Percentiles rank a stretch among this genome's conserved stretches.
phyloP scores from a whole-genome alignment of 345 rosid species.

The Durio zibethinus region DNA sequence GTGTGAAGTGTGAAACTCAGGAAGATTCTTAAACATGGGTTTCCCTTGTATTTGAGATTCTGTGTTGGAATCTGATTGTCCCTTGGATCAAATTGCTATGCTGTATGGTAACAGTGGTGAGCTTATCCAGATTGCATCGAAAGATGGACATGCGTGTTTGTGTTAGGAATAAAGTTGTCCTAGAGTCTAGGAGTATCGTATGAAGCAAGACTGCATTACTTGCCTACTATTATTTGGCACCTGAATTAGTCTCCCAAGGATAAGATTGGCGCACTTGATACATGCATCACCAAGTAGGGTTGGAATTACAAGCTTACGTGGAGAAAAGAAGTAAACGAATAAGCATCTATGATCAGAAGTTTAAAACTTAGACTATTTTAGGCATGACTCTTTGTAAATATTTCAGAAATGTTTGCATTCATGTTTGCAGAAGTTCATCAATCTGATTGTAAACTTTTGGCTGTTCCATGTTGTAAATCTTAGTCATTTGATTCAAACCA shows the following conservation, averaged over 20 bases:
- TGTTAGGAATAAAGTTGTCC: conserved; percentile 6
- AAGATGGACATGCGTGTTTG: neutral
- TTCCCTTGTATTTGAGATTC: conserved; percentile 19
- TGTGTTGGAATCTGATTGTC: conserved; percentile 7
- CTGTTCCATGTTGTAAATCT: conserved; percentile 2
- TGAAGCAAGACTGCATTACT: neutral
- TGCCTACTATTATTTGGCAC: neutral
- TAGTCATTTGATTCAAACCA: neutral
- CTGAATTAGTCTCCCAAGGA: neutral
- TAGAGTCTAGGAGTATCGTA: conserved; percentile 3
- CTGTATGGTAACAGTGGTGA: conserved; percentile 4
- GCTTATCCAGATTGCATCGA: neutral
- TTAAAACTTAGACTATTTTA: conserved; percentile 19
- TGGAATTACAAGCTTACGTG: conserved; percentile 10
- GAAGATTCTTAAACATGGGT: conserved; percentile 29
- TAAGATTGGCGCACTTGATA: neutral
- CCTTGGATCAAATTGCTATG: neutral
- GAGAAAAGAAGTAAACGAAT: conserved; percentile 33
- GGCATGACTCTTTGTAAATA: conserved; percentile 4
- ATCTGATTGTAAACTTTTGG: conserved; percentile 5
- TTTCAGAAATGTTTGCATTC: neutral
- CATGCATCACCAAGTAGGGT: neutral
- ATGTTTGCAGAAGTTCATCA: neutral
- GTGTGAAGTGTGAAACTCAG: conserved; percentile 17
- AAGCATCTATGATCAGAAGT: conserved; percentile 32